Conservation (phyloP, 2,329 filamentous ascomycete species). For the Plenodomus tracheiphilus region DNA sequence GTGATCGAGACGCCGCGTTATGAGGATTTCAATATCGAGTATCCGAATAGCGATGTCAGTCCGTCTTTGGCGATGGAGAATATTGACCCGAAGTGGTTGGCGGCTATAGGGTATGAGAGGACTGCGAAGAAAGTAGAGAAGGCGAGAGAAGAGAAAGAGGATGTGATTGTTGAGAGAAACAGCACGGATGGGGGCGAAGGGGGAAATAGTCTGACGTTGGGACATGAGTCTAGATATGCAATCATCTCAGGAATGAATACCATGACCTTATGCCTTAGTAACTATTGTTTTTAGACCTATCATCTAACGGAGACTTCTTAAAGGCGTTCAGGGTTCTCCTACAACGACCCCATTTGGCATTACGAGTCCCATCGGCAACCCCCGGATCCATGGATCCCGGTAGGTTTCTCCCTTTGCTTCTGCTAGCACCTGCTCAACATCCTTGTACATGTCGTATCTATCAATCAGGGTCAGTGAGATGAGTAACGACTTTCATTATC, state of each 20-base stretch:
- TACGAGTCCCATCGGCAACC: constrained; percentile 12
- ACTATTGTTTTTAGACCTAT: not conserved
- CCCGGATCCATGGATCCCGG: constrained; percentile 6
- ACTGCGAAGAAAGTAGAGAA: constrained; percentile 18
- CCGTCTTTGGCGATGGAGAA: constrained; percentile 47
- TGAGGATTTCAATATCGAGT: constrained; percentile 50
- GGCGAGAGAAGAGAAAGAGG: constrained; percentile 11
- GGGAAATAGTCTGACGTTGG: too few species aligned
- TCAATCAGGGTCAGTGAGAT: too few species aligned
- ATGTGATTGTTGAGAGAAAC: constrained; percentile 3
- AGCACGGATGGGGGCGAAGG: not conserved
- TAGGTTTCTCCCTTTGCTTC: constrained; percentile 13
- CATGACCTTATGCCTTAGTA: not conserved
- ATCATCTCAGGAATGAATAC: too few species aligned
- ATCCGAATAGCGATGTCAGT: constrained; percentile 43
- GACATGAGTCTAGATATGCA: too few species aligned
- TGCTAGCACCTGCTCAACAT: constrained; percentile 18
- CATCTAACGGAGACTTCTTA: not conserved
- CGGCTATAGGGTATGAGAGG: constrained; percentile 31
- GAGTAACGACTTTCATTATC: not conserved
- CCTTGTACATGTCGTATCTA: constrained; percentile 24
- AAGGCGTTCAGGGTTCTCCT: not conserved
- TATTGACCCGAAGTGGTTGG: constrained; percentile 49
- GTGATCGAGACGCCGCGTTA: constrained; percentile 46
- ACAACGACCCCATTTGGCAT: constrained; percentile 11